phyloP scores from a whole-genome alignment of 2,329 filamentous ascomycete genomes.

The Chaetoscypha palmicola region DNA sequence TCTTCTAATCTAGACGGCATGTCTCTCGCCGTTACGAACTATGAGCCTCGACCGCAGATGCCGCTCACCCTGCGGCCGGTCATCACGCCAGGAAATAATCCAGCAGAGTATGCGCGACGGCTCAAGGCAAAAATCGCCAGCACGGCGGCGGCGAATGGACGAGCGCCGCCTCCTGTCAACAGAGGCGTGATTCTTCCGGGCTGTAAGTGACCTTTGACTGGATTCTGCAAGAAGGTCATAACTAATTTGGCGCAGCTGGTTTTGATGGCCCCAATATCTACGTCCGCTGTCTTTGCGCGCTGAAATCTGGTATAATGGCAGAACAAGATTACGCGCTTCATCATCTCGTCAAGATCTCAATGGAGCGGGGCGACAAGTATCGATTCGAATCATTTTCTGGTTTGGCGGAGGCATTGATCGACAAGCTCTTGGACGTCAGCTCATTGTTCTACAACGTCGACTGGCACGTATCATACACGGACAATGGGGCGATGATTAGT shows the following conservation, averaged over 20 bases:
- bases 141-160: constrained; percentile 30
- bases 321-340: constrained; percentile 92
- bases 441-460: constrained; percentile 73
- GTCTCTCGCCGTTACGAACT: constrained; percentile 57
- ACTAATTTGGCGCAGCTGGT: constrained; percentile 33
- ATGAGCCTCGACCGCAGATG: constrained; percentile 59
- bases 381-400: constrained; percentile 88
- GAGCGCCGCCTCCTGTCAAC: constrained; percentile 38
- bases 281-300: constrained; percentile 73
- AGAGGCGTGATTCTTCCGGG: constrained; percentile 53
- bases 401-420: constrained; percentile 79
- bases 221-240: constrained; percentile 6
- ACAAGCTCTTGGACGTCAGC: constrained; percentile 74
- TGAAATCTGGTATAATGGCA: constrained; percentile 69
- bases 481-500: constrained; percentile 44
- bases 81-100: constrained; percentile 67
- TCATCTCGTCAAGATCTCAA: constrained; percentile 91
- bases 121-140: constrained; percentile 39
- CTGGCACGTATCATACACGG: constrained; percentile 72
- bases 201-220: constrained; percentile 42
- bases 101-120: constrained; percentile 57
- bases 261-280: constrained; percentile 86
- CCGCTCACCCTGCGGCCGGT: constrained; percentile 65
- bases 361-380: constrained; percentile 90
- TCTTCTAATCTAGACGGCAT: constrained; percentile 47